Conservation (phyloP, 768 basidiomycete species). For the Collybiopsis luxurians region DNA sequence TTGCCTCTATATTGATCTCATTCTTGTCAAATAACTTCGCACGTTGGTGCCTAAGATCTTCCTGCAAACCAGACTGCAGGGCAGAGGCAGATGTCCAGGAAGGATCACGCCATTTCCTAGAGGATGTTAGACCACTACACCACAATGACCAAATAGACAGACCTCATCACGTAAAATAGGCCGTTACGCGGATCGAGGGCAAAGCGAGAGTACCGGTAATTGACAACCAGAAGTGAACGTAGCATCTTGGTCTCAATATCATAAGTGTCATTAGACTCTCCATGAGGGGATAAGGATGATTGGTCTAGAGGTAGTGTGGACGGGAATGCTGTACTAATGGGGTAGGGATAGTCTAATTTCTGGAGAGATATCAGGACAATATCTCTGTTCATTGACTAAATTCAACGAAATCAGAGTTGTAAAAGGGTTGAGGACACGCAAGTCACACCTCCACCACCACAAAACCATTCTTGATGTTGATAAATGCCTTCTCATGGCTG, state of each 20-base stretch:
- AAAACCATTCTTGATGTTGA: conserved; percentile 64
- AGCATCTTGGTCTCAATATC: conserved; percentile 36
- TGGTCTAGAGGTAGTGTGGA: conserved; percentile 24
- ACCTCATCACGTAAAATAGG: conserved; percentile 81
- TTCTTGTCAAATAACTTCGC: conserved; percentile 78
- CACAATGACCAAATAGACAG: conserved; percentile 18
- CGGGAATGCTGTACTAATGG: conserved; percentile 78
- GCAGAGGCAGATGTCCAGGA: conserved; percentile 60
- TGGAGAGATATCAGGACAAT: conserved; percentile 74
- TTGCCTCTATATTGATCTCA: conserved; percentile 86
- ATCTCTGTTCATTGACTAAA: conserved; percentile 84
- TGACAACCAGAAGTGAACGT: conserved; percentile 61
- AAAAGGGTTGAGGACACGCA: not conserved
- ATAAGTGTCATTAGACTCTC: conserved; percentile 29
- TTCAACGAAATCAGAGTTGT: conserved; percentile 33
- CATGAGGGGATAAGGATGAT: conserved; percentile 21
- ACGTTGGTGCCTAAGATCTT: conserved; percentile 59
- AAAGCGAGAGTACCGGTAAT: conserved; percentile 93
- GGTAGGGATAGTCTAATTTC: conserved; percentile 70
- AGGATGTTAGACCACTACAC: conserved; percentile 6
- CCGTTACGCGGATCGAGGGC: conserved; percentile 83
- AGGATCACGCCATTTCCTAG: conserved; percentile 89
- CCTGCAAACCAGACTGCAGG: conserved; percentile 64
- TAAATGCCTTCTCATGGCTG: conserved; percentile 80
- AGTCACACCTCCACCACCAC: conserved; percentile 84